Evolutionary conservation across 352 stramenopile genomes (phyloP).

Genomic region (Globisporangium camurandrum): DNA sequence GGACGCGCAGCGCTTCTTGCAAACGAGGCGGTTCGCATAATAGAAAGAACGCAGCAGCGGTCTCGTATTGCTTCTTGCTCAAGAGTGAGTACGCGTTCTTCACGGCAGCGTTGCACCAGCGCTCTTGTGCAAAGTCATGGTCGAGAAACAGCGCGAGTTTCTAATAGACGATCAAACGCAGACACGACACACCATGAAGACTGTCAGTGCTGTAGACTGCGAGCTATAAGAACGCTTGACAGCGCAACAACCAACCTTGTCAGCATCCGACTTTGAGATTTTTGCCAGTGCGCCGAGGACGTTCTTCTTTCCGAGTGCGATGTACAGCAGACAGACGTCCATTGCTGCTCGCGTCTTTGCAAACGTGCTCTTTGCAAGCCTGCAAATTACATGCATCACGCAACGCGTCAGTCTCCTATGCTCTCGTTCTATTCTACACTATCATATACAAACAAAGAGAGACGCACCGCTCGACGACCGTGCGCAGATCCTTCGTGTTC

Average conservation of each 20-base stretch:
- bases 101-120: constrained; percentile 82
- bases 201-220: too few relatives aligned
- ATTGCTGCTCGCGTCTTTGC: constrained; percentile 62
- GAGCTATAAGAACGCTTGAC: too few relatives aligned
- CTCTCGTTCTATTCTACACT: not conserved
- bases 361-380: constrained; percentile 64
- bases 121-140: constrained; percentile 76
- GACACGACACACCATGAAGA: too few relatives aligned
- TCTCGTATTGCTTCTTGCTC: constrained; percentile 88
- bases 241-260: too few relatives aligned
- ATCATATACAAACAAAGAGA: not conserved
- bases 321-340: constrained; percentile 65
- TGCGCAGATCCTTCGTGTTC: constrained; percentile 58
- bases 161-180: constrained; percentile 17
- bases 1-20: constrained; percentile 88
- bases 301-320: constrained; percentile 76
- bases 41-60: constrained; percentile 90
- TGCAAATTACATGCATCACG: constrained; percentile 8
- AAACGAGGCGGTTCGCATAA: constrained; percentile 88
- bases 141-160: constrained; percentile 69
- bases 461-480: constrained; percentile 52
- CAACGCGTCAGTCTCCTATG: not conserved
- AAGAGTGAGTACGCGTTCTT: constrained; percentile 95
- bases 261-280: constrained; percentile 56
- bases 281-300: constrained; percentile 68